Percentiles rank a stretch among this genome's conserved stretches.
Conservation (phyloP, 352 stramenopile species). For the Pilasporangium apinafurcum region DNA sequence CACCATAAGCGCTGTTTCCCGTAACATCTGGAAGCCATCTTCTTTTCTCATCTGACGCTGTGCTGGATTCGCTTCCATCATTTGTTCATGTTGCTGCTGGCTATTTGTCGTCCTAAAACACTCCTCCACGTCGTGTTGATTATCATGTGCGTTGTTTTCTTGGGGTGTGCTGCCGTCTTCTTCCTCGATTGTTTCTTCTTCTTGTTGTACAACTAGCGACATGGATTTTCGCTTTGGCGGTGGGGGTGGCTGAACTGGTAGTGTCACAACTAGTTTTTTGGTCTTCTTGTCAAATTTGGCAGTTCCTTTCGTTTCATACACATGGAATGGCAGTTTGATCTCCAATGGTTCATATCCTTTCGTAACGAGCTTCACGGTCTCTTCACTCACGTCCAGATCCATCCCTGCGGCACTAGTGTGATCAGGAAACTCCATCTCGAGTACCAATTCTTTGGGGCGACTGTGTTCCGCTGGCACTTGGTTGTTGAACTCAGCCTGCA, state of each 20-base stretch:
- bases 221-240: conserved; percentile 14
- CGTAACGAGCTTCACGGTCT: conserved; percentile 26
- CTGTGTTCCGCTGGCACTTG: conserved; percentile 18
- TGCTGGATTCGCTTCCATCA: background rate
- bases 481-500: conserved; percentile 44
- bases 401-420: conserved; percentile 46
- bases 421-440: conserved; percentile 60
- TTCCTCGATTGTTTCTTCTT: conserved; percentile 23
- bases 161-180: conserved; percentile 2
- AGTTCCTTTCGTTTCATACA: conserved; percentile 68
- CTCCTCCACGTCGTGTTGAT: too few relatives aligned
- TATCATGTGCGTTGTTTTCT: background rate
- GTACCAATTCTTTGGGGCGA: conserved; percentile 56
- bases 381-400: conserved; percentile 64
- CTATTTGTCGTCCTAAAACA: too few relatives aligned
- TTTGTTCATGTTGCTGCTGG: background rate
- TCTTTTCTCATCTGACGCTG: conserved; percentile 10
- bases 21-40: conserved; percentile 47
- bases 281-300: conserved; percentile 84
- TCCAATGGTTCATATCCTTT: conserved; percentile 44
- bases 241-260: conserved; percentile 64
- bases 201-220: conserved; percentile 29
- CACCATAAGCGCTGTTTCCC: conserved; percentile 65
- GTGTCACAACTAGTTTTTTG: conserved; percentile 63
- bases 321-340: conserved; percentile 62